Base-by-base conservation (phyloP, 1,284 basidiomycete genomes). In the Sporisorium sorghi region DNA sequence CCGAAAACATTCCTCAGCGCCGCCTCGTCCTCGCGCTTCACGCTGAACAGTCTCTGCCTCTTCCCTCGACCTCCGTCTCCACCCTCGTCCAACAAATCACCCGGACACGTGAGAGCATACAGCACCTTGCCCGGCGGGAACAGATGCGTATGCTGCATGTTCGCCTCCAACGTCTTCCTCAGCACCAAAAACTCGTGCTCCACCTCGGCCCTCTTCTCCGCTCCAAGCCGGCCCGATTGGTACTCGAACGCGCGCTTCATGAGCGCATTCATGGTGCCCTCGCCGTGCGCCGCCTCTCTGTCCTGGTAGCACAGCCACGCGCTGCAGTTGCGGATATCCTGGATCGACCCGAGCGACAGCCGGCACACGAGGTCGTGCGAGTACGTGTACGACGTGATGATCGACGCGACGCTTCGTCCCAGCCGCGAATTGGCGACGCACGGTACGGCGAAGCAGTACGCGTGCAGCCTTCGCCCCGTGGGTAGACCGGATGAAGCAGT, bases 401-500 rank as follows among this genome's bases (percentile, higher is more conserved):
- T 86, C 43, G 87, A 87, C 30, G 86, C 85, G 2, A 89, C 87
- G 17, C 90, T 86, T 37, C 86, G 87, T 58, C 88, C 87, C 8
- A 92, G 86, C 21, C 86, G 85, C 1, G 88, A 85, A 64, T 90
- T 89, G 39, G 88, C 86, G 17, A 91, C 85, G 55, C 90, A 90
- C 87, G 92, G 92, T 39, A 91, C 91, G 23, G 89, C 92, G 81
- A 92, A 91, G 80, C 90, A 91, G 80, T 91, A 93, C 1, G 91
- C 91, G 39, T 90, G 89, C 9, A 92, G 89, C 7, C 88, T 86
- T 5, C 91, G 87, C 33, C 88, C 89, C 4, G 87, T 85, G 6
- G 92, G 91, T 9, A 93, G 87, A 6, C 91, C 84, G 12, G 72
- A 79, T 15, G 55, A 28, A 3, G 35, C 3, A 0, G 60, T 74